phyloP scores from a whole-genome alignment of 78 protist species.

The Anaeramoeba flamelloides region DNA sequence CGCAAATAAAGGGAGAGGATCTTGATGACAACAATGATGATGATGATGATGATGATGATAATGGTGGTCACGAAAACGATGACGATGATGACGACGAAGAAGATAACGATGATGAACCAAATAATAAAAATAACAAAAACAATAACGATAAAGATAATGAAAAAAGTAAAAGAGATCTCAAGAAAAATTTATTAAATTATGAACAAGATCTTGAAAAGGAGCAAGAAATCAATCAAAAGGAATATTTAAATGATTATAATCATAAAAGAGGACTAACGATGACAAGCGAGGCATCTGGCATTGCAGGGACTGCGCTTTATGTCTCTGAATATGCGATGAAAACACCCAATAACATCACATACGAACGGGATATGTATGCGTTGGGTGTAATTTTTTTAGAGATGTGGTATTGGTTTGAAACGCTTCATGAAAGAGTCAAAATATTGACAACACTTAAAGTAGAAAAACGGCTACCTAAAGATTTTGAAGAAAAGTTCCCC shows the following conservation, averaged over 20 bases:
- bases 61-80: too few relatives aligned
- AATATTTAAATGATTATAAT: too few relatives aligned
- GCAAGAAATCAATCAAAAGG: too few relatives aligned
- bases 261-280: too few relatives aligned
- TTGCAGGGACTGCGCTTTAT: too few relatives aligned
- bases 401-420: not conserved
- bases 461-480: not conserved
- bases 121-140: not conserved
- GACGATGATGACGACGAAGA: too few relatives aligned
- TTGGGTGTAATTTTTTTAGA: not conserved
- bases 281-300: too few relatives aligned
- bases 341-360: not conserved
- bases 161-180: too few relatives aligned
- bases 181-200: not conserved
- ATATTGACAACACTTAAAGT: not conserved
- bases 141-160: too few relatives aligned
- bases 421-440: not conserved
- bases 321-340: not conserved
- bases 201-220: too few relatives aligned
- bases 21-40: too few relatives aligned
- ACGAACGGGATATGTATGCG: not conserved
- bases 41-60: too few relatives aligned
- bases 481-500: not conserved
- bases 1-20: not conserved
- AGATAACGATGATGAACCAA: not conserved